These are phyloP conservation scores for Solanum hybrid DNA, from an alignment of 305 asterid species.

Conservation along the genomic window DNA sequence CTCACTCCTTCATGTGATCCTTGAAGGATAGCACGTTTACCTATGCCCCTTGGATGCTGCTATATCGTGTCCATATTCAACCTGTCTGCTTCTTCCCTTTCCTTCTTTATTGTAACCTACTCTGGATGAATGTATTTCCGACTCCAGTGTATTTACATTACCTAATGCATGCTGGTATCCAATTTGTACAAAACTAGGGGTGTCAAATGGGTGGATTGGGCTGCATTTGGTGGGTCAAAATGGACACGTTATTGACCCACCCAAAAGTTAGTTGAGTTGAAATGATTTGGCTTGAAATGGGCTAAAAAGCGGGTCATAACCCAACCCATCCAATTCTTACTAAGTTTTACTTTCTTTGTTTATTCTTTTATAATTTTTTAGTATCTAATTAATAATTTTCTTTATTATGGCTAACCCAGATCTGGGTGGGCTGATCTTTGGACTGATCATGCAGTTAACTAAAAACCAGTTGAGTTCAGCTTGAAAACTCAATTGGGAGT, in stretches of 20 bases:
- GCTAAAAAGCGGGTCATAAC: not conserved
- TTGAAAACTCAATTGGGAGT: not conserved
- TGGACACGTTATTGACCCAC: not conserved
- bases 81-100: not conserved
- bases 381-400: not conserved
- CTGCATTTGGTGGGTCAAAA: not conserved
- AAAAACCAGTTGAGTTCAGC: not conserved
- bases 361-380: not conserved
- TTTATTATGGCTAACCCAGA: not conserved
- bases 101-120: not conserved
- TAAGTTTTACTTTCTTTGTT: not conserved
- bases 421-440: not conserved
- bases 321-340: not conserved
- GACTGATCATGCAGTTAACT: not conserved
- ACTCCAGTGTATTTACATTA: not conserved
- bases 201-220: not conserved
- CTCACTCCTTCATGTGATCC: not conserved
- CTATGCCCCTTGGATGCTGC: not conserved
- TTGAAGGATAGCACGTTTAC: not conserved
- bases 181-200: not conserved
- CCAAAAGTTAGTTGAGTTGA: not conserved
- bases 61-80: not conserved
- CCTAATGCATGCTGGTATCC: not conserved
- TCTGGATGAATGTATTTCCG: not conserved
- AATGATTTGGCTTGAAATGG: not conserved